These are phyloP conservation scores for Rosa lucieae DNA, from an alignment of 306 rosid genomes.

Conservation along the genomic window DNA sequence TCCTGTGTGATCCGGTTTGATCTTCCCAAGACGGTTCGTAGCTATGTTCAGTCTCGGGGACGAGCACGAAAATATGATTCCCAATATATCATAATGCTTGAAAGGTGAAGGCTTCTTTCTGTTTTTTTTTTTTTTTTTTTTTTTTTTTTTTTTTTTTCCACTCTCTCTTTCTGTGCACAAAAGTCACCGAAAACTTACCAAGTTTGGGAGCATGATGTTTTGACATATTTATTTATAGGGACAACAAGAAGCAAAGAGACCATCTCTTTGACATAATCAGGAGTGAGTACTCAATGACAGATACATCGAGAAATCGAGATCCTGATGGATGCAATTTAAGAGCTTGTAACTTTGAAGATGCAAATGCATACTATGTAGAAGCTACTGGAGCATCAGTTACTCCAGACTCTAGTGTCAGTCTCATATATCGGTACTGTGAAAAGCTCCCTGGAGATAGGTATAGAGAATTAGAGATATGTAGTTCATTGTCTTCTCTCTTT, in stretches of 20 bases:
- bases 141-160: neutral
- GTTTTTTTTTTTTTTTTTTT: neutral
- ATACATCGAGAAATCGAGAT: constrained; percentile 57
- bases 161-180: neutral
- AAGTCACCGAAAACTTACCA: neutral
- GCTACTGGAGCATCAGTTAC: constrained; percentile 78
- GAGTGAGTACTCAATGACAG: constrained; percentile 72
- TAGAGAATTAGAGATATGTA: constrained; percentile 27
- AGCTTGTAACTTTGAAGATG: constrained; percentile 33
- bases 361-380: constrained; percentile 49
- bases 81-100: constrained; percentile 71
- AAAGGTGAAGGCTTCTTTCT: constrained; percentile 55
- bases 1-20: constrained; percentile 89
- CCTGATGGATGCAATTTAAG: constrained; percentile 36
- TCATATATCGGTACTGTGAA: constrained; percentile 62
- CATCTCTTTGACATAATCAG: constrained; percentile 64
- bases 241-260: constrained; percentile 64
- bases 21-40: constrained; percentile 82
- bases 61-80: constrained; percentile 75
- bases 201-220: neutral
- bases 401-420: constrained; percentile 62
- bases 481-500: neutral
- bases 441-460: constrained; percentile 74
- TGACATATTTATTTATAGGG: constrained; percentile 42
- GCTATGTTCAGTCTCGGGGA: constrained; percentile 91